Conservation (phyloP, 2,329 filamentous ascomycete genomes). For the Parastagonospora avenae region DNA sequence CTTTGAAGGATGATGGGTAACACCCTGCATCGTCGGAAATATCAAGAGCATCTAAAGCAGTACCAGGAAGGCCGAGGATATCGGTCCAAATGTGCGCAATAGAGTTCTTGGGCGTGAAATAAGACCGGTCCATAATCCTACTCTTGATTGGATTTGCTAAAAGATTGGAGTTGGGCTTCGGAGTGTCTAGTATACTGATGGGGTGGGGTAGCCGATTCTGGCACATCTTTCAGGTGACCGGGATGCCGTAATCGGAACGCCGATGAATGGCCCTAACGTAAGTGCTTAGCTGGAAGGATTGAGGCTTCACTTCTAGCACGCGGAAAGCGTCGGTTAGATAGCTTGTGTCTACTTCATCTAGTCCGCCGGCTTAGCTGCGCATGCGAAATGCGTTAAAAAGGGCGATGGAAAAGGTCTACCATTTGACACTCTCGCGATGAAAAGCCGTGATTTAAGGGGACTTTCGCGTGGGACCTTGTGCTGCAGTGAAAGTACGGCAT, state of each 20-base stretch:
- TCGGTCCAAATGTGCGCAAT: conserved; percentile 38
- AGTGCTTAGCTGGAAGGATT: no score
- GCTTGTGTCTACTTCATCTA: conserved; percentile 31
- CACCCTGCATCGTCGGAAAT: conserved; percentile 30
- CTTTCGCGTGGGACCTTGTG: no score
- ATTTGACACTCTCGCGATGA: not conserved
- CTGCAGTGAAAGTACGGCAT: no score
- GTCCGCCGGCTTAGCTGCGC: conserved; percentile 19
- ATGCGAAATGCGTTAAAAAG: conserved; percentile 11
- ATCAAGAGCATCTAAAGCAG: conserved; percentile 27
- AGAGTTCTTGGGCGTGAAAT: conserved; percentile 30
- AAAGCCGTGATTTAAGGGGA: no score
- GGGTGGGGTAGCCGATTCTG: no score
- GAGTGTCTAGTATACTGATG: no score
- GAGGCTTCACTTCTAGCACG: conserved; percentile 22
- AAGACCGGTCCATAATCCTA: conserved; percentile 21
- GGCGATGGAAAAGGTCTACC: conserved; percentile 18
- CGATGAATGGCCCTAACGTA: no score
- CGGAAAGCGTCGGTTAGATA: conserved; percentile 27
- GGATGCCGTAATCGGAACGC: no score
- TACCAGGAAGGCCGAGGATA: conserved; percentile 25
- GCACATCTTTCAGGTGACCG: no score
- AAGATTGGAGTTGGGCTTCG: no score
- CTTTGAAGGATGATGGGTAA: conserved; percentile 60
- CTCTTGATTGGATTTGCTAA: no score